Evolutionary conservation across 441 rosid genomes (phyloP).

Genomic region (Pelargonium fulgidum): DNA sequence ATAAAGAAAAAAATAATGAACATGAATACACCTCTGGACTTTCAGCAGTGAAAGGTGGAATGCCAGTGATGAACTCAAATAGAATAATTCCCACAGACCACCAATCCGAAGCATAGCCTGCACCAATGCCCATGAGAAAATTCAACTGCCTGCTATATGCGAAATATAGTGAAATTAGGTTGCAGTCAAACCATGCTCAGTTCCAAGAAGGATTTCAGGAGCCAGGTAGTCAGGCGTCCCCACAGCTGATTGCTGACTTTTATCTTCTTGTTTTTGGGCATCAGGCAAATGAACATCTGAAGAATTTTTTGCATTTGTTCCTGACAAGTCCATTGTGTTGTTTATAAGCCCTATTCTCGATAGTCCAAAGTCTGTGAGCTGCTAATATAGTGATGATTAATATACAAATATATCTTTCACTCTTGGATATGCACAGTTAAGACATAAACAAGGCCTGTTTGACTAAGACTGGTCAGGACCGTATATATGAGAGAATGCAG

Average conservation of each 20-base stretch:
- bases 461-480: background rate
- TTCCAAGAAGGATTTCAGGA: conserved; percentile 90
- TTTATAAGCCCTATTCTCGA: conserved; percentile 82
- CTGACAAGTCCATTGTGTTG: conserved; percentile 69
- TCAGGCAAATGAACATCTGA: conserved; percentile 32
- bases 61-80: conserved; percentile 71
- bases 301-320: conserved; percentile 31
- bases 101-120: conserved; percentile 86
- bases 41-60: conserved; percentile 73
- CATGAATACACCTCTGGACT: conserved; percentile 50
- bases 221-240: conserved; percentile 91
- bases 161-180: conserved; percentile 19
- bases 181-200: conserved; percentile 53
- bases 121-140: conserved; percentile 26
- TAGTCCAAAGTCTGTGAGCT: conserved; percentile 89
- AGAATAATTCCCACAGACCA: conserved; percentile 90
- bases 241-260: conserved; percentile 52
- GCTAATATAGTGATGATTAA: conserved; percentile 38
- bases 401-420: background rate
- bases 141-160: conserved; percentile 20
- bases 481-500: background rate
- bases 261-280: conserved; percentile 38
- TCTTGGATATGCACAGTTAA: conserved; percentile 1
- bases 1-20: conserved; percentile 18
- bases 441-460: background rate